Base-by-base conservation (phyloP, 768 basidiomycete species). In the Flagelloscypha sp. region DNA sequence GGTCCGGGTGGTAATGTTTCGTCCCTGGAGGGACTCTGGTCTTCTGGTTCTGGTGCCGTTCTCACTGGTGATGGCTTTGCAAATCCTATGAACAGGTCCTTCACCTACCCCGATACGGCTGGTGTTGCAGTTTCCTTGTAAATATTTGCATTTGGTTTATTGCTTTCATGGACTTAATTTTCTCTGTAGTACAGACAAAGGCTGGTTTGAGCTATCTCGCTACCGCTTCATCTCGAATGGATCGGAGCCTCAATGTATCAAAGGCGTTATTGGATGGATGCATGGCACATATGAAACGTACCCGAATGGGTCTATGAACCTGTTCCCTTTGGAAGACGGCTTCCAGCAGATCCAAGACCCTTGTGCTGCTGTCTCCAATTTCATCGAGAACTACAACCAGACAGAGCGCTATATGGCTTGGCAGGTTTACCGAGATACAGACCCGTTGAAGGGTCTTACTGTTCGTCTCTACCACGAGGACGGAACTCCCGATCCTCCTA, bases 301-400 rank as follows among this genome's bases (percentile, higher is more conserved):
- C 40, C 15, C 62, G 35, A 93, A 97, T 50, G 90, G 90, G 5
- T 94, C 89, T 8, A 74, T 98, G 40, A 55, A 72, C 25, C 61
- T 89, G 49, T 59, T 53, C 3, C 86, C 92, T 1, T 72, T 89
- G 43, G 73, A 68, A 12, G 94, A 99, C 54, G 94, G 94, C 11
- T 86, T 76, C 59, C 89, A 95, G 55, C 93, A 94, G 66, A 72
- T 97, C 27, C 90, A 99, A 65, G 84, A 93, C 46, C 83, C 90
- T 0, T 99, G 94, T 51, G 84, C 83, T 1, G 85, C 90, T 8
- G 66, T 72, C 7, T 89, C 92, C 19, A 88, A 90, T 55, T 82
- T 93, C 53, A 75, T 97, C 49, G 79, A 92, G 49, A 54, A 64
- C 30, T 97, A 90, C 72, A 84, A 87, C 61, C n/a, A n/a, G n/a